Percentiles rank a stretch among this genome's conserved stretches.
phyloP scores from a whole-genome alignment of 352 stramenopile genomes.

The Phytophthora citrophthora region DNA sequence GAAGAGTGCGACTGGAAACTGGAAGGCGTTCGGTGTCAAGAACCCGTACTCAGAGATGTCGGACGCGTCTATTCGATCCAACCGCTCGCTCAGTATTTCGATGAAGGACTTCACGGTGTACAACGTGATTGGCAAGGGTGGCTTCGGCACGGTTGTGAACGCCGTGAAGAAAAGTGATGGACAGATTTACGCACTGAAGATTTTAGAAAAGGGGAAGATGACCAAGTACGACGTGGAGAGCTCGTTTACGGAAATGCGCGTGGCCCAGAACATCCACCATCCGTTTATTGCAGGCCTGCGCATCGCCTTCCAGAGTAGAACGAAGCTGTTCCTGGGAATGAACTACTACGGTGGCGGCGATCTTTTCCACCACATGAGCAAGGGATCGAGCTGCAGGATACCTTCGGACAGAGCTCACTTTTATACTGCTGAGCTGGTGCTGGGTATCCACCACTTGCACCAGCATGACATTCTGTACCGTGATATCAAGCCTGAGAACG shows the following conservation, averaged over 20 bases:
- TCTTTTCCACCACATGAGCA: constrained; percentile 91
- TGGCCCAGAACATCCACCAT: constrained; percentile 90
- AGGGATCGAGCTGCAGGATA: constrained; percentile 88
- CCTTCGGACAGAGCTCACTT: constrained; percentile 86
- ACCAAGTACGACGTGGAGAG: constrained; percentile 91
- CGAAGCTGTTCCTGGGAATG: constrained; percentile 89
- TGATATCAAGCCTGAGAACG: constrained; percentile 97
- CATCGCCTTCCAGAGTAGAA: constrained; percentile 89
- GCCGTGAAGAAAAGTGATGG: constrained; percentile 91
- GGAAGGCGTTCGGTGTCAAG: constrained; percentile 83
- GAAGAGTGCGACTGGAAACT: constrained; percentile 72
- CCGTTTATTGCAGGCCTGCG: constrained; percentile 86
- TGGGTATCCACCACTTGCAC: constrained; percentile 94
- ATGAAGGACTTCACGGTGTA: constrained; percentile 92
- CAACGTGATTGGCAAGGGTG: constrained; percentile 90
- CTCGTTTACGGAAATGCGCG: constrained; percentile 90
- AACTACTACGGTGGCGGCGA: constrained; percentile 89
- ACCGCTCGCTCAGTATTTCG: constrained; percentile 85
- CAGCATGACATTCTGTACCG: constrained; percentile 96
- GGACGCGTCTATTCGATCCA: constrained; percentile 82
- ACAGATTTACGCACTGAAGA: constrained; percentile 92
- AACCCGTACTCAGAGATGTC: constrained; percentile 84
- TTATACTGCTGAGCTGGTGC: constrained; percentile 93
- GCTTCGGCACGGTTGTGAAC: constrained; percentile 90
- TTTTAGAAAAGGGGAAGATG: constrained; percentile 91